A percentile compares a stretch with the other conserved stretches of the same genome.
These are phyloP conservation scores for Phytophthora multivora DNA, from an alignment of 352 stramenopile genomes.

Conservation along the genomic window DNA sequence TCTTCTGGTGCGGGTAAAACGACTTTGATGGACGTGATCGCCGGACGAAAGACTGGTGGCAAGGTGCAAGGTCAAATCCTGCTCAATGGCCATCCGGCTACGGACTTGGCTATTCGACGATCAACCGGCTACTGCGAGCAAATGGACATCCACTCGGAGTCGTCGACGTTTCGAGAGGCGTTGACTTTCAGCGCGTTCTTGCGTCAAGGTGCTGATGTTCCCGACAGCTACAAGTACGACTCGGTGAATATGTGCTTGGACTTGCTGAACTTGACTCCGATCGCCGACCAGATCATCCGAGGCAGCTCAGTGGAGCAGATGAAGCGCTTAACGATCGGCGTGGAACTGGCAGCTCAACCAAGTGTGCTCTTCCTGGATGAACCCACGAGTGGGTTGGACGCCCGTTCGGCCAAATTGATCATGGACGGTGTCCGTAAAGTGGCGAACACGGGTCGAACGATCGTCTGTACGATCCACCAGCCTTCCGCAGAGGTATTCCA, in stretches of 20 bases:
- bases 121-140: slow-evolving; percentile 23
- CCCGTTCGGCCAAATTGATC: slow-evolving; percentile 22
- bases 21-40: slow-evolving; percentile 24
- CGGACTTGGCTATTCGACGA: slow-evolving; percentile 13
- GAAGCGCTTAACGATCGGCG: slow-evolving; percentile 20
- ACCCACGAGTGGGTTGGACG: slow-evolving; percentile 20
- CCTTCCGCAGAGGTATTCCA: slow-evolving; percentile 20
- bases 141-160: slow-evolving; percentile 20
- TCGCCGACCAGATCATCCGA: slow-evolving; percentile 24
- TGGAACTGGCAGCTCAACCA: slow-evolving; percentile 15
- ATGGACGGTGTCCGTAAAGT: slow-evolving; percentile 25
- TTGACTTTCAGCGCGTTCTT: slow-evolving; percentile 21
- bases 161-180: slow-evolving; percentile 15
- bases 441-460: slow-evolving; percentile 7
- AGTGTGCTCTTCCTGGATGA: slow-evolving; percentile 25
- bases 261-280: slow-evolving; percentile 11
- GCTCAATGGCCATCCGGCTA: slow-evolving; percentile 14
- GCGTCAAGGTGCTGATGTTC: slow-evolving; percentile 6
- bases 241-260: slow-evolving; percentile 13
- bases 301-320: slow-evolving; percentile 28
- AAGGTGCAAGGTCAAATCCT: slow-evolving; percentile 14
- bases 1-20: slow-evolving; percentile 25
- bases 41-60: slow-evolving; percentile 17
- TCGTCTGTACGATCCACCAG: slow-evolving; percentile 18
- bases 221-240: slow-evolving; percentile 15